phyloP scores from a whole-genome alignment of 1,284 basidiomycete species.

The Irpex sp. region DNA sequence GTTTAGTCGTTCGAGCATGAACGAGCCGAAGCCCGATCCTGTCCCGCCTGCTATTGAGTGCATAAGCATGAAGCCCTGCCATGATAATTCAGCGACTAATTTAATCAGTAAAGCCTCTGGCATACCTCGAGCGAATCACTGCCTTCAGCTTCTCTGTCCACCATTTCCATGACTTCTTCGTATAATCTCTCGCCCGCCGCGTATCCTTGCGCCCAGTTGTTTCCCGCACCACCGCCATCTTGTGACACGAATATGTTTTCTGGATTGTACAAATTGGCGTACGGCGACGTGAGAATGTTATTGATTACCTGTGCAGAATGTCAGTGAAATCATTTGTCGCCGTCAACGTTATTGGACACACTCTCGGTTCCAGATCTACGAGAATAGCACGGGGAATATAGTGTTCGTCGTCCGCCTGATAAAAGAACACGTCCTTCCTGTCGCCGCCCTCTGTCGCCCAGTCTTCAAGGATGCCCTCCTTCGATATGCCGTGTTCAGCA shows the following conservation, averaged over 20 bases:
- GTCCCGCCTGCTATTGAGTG: constrained; percentile 99
- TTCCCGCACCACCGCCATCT: constrained; percentile 96
- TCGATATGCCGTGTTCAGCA: constrained; percentile 93
- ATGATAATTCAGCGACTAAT: no score
- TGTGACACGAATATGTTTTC: constrained; percentile 97
- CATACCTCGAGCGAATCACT: constrained; percentile 93
- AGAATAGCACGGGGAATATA: constrained; percentile 97
- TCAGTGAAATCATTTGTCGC: no score
- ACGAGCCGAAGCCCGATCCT: constrained; percentile 96
- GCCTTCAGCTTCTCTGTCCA: constrained; percentile 97
- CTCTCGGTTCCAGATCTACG: constrained; percentile 96
- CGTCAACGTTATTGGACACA: constrained; percentile 34
- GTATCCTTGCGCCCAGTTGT: constrained; percentile 98
- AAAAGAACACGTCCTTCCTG: constrained; percentile 99
- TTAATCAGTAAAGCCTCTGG: no score
- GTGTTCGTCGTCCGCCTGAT: constrained; percentile 99
- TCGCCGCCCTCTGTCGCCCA: constrained; percentile 94
- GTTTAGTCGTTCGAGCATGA: constrained; percentile 92
- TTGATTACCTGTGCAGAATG: constrained; percentile 78
- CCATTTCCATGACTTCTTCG: constrained; percentile 99
- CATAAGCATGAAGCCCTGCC: constrained; percentile 99
- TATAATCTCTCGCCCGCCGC: constrained; percentile 88
- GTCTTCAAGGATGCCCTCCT: constrained; percentile 90
- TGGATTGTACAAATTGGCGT: constrained; percentile 94
- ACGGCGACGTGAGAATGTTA: constrained; percentile 89